Percentiles rank a stretch among this genome's conserved stretches.
These are phyloP conservation scores for Colletotrichum sp. DNA, from an alignment of 2,329 filamentous ascomycete species.

Conservation along the genomic window DNA sequence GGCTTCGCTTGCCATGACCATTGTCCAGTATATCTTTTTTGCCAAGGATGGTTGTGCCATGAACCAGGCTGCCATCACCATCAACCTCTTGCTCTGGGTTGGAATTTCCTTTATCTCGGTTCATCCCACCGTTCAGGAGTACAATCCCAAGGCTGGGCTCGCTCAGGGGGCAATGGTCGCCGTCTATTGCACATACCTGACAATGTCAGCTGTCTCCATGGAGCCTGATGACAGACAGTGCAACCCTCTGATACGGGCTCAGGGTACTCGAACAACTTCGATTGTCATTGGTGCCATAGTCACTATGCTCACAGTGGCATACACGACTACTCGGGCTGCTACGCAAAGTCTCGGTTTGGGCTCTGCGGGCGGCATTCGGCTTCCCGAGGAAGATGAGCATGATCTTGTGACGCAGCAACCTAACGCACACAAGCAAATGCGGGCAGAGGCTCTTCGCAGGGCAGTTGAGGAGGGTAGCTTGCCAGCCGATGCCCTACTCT, in stretches of 20 bases:
- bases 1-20: constrained; percentile 88
- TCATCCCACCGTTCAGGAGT: constrained; percentile 87
- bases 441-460: constrained; percentile 85
- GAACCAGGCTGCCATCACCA: constrained; percentile 95
- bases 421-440: constrained; percentile 82
- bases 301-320: constrained; percentile 95
- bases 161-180: constrained; percentile 98
- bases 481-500: constrained; percentile 86
- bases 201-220: constrained; percentile 98
- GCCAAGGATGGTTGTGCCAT: constrained; percentile 81
- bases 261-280: constrained; percentile 87
- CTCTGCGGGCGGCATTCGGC: constrained; percentile 59
- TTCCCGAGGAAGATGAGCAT: constrained; percentile 79
- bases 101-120: constrained; percentile 84
- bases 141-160: constrained; percentile 90
- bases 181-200: constrained; percentile 97
- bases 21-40: constrained; percentile 98
- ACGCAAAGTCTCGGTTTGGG: constrained; percentile 85
- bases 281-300: constrained; percentile 92
- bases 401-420: constrained; percentile 89
- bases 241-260: constrained; percentile 88
- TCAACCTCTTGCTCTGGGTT: constrained; percentile 87
- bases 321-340: constrained; percentile 94
- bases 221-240: constrained; percentile 92
- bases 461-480: constrained; percentile 93